Evolutionary conservation across 192 early-diverging fungal species (phyloP), one percentile per base, ranked within the genome.

Genomic region (Coemansia sp.): DNA sequence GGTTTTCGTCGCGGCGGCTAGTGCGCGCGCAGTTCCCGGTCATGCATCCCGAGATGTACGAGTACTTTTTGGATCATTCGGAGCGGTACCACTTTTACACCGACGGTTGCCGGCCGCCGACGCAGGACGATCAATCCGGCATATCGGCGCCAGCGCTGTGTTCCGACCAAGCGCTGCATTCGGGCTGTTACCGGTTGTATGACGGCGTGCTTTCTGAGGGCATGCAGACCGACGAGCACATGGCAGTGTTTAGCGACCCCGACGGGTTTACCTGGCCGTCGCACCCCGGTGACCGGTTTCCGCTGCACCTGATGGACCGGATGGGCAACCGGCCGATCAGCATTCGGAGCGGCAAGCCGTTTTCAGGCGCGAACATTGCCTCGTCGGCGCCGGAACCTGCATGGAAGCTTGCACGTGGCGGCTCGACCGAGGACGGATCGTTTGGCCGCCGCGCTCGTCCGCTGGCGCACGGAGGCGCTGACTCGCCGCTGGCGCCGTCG

Each of bases 101-200:
- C 0, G 58, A 64, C 0, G 73, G 73, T 0, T 66, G 67, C 31
- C 53, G 62, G 1, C 73, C 73, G 27, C 59, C 57, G 1, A 19
- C 22, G 12, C 29, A 46, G 22, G 19, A 28, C 42, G n/a, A 53
- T n/a, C n/a, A n/a, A n/a, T n/a, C n/a, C 34, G 46, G 52, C 32
- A 8, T 32, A 17, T 60, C 52, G 0, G 23, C 53, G 0, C 46
- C 53, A 9, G 56, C 57, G 12, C 38, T 67, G 27, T 67, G 65
- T 21, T 25, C 65, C 1, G 56, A 53, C 12, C 30, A 40, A 19
- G 62, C 66, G 9, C 56, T 62, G 17, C 73, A 65, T 22, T 69
- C 73, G 28, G 73, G 73, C 40, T 76, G 73, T 62, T 76, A 76
- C 30, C 66, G 73, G 15, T 32, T 76, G 28, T 76, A 76, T 41